Conservation (phyloP, 106 monocot species). For the Platanthera guangdongensis region DNA sequence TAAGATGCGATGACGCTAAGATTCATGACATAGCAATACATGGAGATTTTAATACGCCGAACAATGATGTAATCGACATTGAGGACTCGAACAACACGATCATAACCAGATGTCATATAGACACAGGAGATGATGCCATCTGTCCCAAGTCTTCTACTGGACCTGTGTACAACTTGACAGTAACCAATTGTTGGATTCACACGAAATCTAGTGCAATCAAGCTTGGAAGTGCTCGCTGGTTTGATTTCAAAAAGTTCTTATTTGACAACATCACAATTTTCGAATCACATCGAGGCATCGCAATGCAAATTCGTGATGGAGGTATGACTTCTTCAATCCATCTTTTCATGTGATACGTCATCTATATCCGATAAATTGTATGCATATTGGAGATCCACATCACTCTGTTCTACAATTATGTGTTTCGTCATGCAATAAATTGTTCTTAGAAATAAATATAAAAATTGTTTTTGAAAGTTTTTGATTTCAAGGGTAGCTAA, state of each 20-base stretch:
- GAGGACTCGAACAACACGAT: constrained; percentile 93
- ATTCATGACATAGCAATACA: constrained; percentile 60
- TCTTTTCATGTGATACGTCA: neutral
- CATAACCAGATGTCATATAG: constrained; percentile 75
- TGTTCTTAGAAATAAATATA: too few species aligned
- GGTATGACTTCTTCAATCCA: constrained; percentile 32
- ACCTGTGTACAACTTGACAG: constrained; percentile 67
- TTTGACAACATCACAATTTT: constrained; percentile 82
- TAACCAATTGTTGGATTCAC: constrained; percentile 73
- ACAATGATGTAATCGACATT: constrained; percentile 96
- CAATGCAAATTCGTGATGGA: constrained; percentile 92
- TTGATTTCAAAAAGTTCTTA: constrained; percentile 52
- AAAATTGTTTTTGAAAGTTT: too few species aligned
- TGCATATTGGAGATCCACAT: too few species aligned
- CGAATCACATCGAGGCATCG: constrained; percentile 86
- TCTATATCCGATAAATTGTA: neutral
- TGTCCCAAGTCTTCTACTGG: constrained; percentile 86
- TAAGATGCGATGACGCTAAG: constrained; percentile 42
- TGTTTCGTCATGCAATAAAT: too few species aligned
- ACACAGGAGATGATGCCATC: constrained; percentile 94
- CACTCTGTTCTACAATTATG: too few species aligned
- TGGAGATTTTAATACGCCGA: constrained; percentile 84
- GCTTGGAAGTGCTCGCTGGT: constrained; percentile 83
- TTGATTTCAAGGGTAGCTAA: too few species aligned
- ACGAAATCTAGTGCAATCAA: constrained; percentile 90